phyloP scores from a whole-genome alignment of 2,329 filamentous ascomycete genomes.

The Eurotiales sp. region DNA sequence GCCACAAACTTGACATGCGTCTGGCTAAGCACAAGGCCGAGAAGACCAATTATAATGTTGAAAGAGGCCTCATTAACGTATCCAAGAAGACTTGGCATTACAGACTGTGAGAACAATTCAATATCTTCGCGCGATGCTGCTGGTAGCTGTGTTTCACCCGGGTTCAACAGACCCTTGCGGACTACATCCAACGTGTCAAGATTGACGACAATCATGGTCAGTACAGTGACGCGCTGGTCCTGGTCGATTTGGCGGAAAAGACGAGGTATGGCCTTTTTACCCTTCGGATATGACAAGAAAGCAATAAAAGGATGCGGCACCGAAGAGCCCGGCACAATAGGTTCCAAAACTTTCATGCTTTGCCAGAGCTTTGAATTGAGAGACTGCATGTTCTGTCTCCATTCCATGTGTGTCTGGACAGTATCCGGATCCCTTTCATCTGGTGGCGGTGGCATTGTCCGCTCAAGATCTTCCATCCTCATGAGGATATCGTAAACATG shows the following conservation, averaged over 20 bases:
- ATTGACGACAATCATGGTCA: constrained; percentile 94
- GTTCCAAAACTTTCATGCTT: constrained; percentile 87
- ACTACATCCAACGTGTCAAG: constrained; percentile 91
- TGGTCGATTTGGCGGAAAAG: constrained; percentile 91
- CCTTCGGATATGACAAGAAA: constrained; percentile 89
- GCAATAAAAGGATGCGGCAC: constrained; percentile 87
- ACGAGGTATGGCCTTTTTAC: constrained; percentile 91
- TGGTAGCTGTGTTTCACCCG: constrained; percentile 70
- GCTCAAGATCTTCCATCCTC: constrained; percentile 89
- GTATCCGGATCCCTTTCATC: constrained; percentile 65
- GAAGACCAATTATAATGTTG: constrained; percentile 82
- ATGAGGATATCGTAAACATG: constrained; percentile 83
- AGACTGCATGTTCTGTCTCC: constrained; percentile 66
- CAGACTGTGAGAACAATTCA: constrained; percentile 80
- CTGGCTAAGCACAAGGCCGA: constrained; percentile 77
- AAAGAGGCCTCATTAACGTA: constrained; percentile 90
- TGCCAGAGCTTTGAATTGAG: constrained; percentile 80
- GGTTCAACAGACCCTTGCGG: constrained; percentile 69
- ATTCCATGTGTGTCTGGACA: constrained; percentile 72
- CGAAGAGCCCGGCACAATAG: constrained; percentile 69
- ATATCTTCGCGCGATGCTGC: constrained; percentile 82
- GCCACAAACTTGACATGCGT: constrained; percentile 81
- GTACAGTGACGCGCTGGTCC: constrained; percentile 84
- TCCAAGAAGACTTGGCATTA: constrained; percentile 84
- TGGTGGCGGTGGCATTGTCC: constrained; percentile 68